Evolutionary conservation across 768 basidiomycete species (phyloP).

Genomic region (Rhodotorula toruloides): DNA sequence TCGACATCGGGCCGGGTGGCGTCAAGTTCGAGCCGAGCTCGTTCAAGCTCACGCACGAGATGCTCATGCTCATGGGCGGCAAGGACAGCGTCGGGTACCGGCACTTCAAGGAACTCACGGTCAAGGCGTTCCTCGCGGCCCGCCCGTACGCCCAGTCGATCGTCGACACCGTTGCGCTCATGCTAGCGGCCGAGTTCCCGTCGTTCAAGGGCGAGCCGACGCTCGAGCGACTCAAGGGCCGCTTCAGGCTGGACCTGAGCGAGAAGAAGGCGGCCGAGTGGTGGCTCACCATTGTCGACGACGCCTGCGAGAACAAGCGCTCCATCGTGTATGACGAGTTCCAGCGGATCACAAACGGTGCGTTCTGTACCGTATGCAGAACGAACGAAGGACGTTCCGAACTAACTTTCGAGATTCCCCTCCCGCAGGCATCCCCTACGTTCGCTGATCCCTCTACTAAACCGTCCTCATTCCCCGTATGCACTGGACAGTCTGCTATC

Average conservation of each 20-base stretch:
- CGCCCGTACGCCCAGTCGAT: slow-evolving; percentile 91
- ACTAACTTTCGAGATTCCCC: too few relatives aligned
- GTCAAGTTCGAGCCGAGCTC: slow-evolving; percentile 98
- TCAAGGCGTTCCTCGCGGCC: slow-evolving; percentile 94
- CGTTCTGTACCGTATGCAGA: not conserved
- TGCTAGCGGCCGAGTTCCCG: slow-evolving; percentile 90
- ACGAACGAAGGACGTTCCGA: not conserved
- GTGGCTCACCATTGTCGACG: slow-evolving; percentile 80
- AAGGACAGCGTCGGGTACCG: slow-evolving; percentile 88
- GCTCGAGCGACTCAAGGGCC: slow-evolving; percentile 75
- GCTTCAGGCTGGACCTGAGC: slow-evolving; percentile 73
- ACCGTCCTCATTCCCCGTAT: too few relatives aligned
- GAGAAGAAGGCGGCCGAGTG: slow-evolving; percentile 90
- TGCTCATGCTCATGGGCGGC: slow-evolving; percentile 97
- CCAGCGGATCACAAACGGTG: slow-evolving; percentile 25
- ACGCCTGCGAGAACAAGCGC: slow-evolving; percentile 91
- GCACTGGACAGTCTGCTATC: too few relatives aligned
- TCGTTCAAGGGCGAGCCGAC: slow-evolving; percentile 96
- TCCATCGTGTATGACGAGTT: slow-evolving; percentile 91
- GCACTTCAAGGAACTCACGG: slow-evolving; percentile 83
- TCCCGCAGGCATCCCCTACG: slow-evolving; percentile 20
- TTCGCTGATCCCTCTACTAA: too few relatives aligned
- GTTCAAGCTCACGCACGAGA: slow-evolving; percentile 98
- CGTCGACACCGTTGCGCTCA: slow-evolving; percentile 77
- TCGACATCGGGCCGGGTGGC: slow-evolving; percentile 91